Evolutionary conservation across 2,329 filamentous ascomycete genomes (phyloP).

Genomic region (Colletotrichum eremochloae): DNA sequence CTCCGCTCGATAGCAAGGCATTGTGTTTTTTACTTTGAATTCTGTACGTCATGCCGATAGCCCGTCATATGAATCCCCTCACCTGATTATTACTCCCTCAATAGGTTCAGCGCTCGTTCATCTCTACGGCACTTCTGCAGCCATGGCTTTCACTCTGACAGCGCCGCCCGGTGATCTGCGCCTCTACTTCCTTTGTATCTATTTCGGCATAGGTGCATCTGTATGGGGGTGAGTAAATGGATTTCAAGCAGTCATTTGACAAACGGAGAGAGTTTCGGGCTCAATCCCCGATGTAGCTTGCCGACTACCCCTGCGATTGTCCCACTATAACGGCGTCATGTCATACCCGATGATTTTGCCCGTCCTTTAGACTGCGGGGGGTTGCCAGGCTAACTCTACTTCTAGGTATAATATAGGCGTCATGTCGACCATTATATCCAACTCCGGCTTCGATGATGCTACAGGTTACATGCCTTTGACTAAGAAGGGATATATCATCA

Average conservation of each 20-base stretch:
- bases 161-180: conserved; percentile 50
- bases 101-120: neutral
- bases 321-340: too few species aligned
- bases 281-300: neutral
- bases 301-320: neutral
- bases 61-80: neutral
- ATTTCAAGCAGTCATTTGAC: too few species aligned
- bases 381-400: neutral
- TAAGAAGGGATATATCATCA: conserved; percentile 66
- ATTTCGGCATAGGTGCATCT: conserved; percentile 68
- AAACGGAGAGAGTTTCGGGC: neutral
- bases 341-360: too few species aligned
- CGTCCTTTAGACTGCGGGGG: too few species aligned
- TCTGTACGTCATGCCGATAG: too few species aligned
- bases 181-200: conserved; percentile 62
- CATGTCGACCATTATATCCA: conserved; percentile 67
- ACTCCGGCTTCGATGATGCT: conserved; percentile 65
- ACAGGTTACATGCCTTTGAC: conserved; percentile 55
- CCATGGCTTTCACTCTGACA: conserved; percentile 44
- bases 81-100: neutral
- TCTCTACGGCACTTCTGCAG: conserved; percentile 37
- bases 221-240: conserved; percentile 63
- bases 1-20: neutral
- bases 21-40: neutral
- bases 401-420: conserved; percentile 69